Evolutionary conservation across 2,329 filamentous ascomycete species (phyloP), one percentile per base, ranked within the genome.

Genomic region (Hypoxylon rubiginosum): DNA sequence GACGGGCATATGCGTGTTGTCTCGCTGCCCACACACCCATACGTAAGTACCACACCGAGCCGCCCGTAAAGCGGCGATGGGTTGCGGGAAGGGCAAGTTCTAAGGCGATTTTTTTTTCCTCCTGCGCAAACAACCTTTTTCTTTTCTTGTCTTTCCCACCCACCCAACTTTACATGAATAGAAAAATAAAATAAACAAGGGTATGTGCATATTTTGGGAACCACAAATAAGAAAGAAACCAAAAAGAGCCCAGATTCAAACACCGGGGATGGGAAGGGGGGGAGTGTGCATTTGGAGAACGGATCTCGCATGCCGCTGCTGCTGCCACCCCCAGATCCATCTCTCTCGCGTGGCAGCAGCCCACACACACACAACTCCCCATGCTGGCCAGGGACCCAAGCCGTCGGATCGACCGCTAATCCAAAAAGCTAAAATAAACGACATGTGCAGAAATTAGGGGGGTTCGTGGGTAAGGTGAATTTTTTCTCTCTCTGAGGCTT

Each of bases 41-140:
- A 69, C 74, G 71, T 68, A 72, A 63, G 70, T 74, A 72, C 67
- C 68, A 67, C 60, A 61, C n/a, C 43, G 49, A 34, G 39, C 63
- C 59, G 60, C 43, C 60, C 63, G 64, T 76, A 81, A 82, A 82
- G 80, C 79, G 79, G 79, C 79, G 77, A 79, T 67, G 76, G 62
- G 77, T 26, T 73, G n/a, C n/a, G n/a, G n/a, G n/a, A n/a, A n/a
- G n/a, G n/a, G n/a, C n/a, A n/a, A n/a, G 78, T 73, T 75, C 76
- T 81, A 78, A 71, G 72, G 9, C 9, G 3, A 24, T 71, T 74
- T 51, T 45, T 70, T 72, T 71, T 71, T 68, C 61, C 70, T 73
- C 68, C 59, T 68, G 69, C 68, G 69, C 72, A 74, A 75, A 50
- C 28, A 13, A 69, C 72, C 70, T 53, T 73, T 69, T 67, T 54